Evolutionary conservation across 306 rosid species (phyloP).

Genomic region (Prunus kanzakura): DNA sequence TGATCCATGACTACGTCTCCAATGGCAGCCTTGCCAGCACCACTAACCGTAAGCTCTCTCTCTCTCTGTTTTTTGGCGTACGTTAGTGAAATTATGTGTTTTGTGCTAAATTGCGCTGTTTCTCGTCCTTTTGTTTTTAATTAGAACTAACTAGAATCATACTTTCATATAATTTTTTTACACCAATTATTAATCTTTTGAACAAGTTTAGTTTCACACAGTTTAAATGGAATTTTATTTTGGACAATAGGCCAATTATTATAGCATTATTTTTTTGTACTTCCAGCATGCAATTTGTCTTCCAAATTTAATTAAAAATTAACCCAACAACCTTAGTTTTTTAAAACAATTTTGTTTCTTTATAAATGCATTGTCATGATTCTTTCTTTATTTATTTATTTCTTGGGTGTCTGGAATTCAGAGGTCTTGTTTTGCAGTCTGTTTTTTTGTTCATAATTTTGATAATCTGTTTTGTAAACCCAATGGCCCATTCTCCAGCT

Average conservation of each 20-base stretch:
- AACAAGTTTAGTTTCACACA: no score
- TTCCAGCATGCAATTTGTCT: background rate
- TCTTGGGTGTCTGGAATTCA: background rate
- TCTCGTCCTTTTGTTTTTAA: background rate
- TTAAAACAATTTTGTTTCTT: background rate
- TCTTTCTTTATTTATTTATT: background rate
- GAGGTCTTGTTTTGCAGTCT: background rate
- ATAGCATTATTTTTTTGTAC: no score
- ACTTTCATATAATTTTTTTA: no score
- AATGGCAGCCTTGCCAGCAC: slow-evolving; percentile 63
- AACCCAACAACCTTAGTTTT: background rate
- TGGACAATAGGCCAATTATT: no score
- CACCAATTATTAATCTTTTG: no score
- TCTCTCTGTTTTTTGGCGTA: background rate
- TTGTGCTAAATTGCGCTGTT: background rate
- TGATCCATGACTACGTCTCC: slow-evolving; percentile 64
- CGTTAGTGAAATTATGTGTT: background rate
- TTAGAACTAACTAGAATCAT: background rate
- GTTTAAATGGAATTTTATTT: no score
- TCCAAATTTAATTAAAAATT: background rate
- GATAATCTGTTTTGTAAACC: background rate
- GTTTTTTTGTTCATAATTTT: background rate
- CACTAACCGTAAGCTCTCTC: slow-evolving; percentile 48
- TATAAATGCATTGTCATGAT: background rate
- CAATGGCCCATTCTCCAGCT: background rate